These are phyloP conservation scores for Pelargonium cotyledonis DNA, from an alignment of 441 rosid species.

Conservation along the genomic window DNA sequence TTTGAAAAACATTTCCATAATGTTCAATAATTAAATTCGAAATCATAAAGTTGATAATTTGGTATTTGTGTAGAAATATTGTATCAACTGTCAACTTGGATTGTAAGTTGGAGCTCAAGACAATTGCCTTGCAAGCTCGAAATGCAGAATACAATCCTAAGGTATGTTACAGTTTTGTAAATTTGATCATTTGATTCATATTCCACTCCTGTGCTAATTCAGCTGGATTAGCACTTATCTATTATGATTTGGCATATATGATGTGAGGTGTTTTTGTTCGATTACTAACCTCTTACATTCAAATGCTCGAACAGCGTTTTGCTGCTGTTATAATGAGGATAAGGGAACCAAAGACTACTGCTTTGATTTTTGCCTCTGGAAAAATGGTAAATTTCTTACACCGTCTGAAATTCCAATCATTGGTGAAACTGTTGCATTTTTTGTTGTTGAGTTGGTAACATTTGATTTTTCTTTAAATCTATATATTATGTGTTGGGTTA, in stretches of 20 bases:
- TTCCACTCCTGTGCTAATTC: no score
- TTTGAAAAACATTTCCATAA: neutral
- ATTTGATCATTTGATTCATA: no score
- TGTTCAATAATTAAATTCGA: no score
- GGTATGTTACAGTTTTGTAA: slow-evolving; percentile 34
- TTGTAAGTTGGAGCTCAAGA: slow-evolving; percentile 89
- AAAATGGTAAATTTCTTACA: slow-evolving; percentile 54
- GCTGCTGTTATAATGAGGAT: slow-evolving; percentile 91
- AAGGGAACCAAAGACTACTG: slow-evolving; percentile 81
- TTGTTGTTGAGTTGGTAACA: no score
- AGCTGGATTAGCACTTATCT: no score
- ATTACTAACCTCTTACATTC: neutral
- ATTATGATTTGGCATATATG: no score
- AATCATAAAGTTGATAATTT: neutral
- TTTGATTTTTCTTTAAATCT: no score
- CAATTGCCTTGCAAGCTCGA: slow-evolving; percentile 92
- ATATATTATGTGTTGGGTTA: no score
- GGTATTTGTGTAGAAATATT: slow-evolving; percentile 57
- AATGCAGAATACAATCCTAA: slow-evolving; percentile 98
- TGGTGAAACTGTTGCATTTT: neutral
- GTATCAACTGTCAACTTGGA: slow-evolving; percentile 97
- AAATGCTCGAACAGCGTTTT: slow-evolving; percentile 52
- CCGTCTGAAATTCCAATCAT: neutral
- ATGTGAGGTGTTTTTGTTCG: no score
- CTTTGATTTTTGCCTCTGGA: slow-evolving; percentile 81